Evolutionary conservation across 208 protist species (phyloP).

Genomic region (Leptomonas seymouri): DNA sequence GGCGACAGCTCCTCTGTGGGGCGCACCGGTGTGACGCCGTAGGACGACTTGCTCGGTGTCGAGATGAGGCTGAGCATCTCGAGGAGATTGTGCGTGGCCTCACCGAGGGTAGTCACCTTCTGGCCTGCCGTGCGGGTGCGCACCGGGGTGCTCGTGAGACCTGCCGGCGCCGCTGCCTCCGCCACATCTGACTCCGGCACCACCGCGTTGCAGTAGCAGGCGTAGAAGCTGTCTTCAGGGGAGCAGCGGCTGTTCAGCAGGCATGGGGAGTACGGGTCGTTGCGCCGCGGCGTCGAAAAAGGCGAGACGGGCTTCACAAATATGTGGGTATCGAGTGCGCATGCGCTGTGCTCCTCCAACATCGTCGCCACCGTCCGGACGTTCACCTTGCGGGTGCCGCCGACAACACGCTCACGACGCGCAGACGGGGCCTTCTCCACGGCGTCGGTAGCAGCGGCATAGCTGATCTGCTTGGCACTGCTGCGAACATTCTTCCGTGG

Average conservation of each 20-base stretch:
- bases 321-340: slow-evolving; percentile 17
- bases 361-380: not conserved
- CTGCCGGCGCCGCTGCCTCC: slow-evolving; percentile 3
- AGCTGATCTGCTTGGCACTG: not conserved
- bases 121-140: not conserved
- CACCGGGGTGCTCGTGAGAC: slow-evolving; percentile 16
- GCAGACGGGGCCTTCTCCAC: not conserved
- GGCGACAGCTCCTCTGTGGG: slow-evolving; percentile 2
- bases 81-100: slow-evolving; percentile 18
- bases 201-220: slow-evolving; percentile 56
- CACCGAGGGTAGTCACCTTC: not conserved
- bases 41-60: slow-evolving; percentile 9
- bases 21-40: not conserved
- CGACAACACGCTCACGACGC: slow-evolving; percentile 6
- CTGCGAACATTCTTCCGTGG: slow-evolving; percentile 13
- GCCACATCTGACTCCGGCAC: not conserved
- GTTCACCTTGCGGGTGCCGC: not conserved
- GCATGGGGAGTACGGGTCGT: slow-evolving; percentile 66
- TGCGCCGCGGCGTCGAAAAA: slow-evolving; percentile 23
- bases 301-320: slow-evolving; percentile 36
- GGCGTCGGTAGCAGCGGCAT: not conserved
- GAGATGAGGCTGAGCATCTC: slow-evolving; percentile 22
- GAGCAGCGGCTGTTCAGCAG: slow-evolving; percentile 33
- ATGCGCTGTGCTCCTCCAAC: slow-evolving; percentile 10
- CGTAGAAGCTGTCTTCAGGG: slow-evolving; percentile 65